Percentiles rank a stretch among this genome's conserved stretches.
Conservation (phyloP, 139 green algal genomes). For the Chlorella sp. region DNA sequence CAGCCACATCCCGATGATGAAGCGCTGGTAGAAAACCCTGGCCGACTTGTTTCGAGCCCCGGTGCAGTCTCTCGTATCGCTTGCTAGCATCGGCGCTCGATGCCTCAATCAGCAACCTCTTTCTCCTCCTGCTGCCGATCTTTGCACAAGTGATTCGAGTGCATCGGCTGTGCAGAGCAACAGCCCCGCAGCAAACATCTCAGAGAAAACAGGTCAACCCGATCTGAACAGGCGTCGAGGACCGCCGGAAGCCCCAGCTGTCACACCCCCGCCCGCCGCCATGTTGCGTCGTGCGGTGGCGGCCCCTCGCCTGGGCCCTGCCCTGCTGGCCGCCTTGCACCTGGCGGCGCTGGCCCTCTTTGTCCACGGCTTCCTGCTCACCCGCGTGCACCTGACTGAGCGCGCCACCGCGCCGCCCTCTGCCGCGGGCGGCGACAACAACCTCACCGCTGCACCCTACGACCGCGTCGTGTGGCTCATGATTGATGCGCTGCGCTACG, state of each 20-base stretch:
- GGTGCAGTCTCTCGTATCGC: too few relatives aligned
- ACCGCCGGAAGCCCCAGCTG: background rate
- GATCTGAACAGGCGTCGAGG: too few relatives aligned
- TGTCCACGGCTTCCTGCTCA: conserved; percentile 83
- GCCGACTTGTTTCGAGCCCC: too few relatives aligned
- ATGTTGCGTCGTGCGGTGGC: background rate
- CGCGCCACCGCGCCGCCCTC: background rate
- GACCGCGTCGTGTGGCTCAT: conserved; percentile 74
- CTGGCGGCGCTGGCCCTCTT: conserved; percentile 64
- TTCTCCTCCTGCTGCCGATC: too few relatives aligned
- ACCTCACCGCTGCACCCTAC: conserved; percentile 24
- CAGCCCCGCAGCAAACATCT: too few relatives aligned
- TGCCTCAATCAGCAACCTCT: background rate
- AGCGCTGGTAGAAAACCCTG: too few relatives aligned
- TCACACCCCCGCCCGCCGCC: background rate
- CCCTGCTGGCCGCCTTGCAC: conserved; percentile 28
- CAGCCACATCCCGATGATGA: too few relatives aligned
- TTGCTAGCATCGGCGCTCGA: too few relatives aligned
- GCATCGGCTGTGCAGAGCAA: background rate
- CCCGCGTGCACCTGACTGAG: conserved; percentile 75
- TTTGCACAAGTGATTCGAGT: background rate
- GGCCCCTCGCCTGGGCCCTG: background rate
- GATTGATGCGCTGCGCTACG: conserved; percentile 81
- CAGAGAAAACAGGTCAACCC: too few relatives aligned
- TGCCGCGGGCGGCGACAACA: background rate